Evolutionary conservation across 2,329 filamentous ascomycete species (phyloP).

Genomic region (Nemania abortiva): DNA sequence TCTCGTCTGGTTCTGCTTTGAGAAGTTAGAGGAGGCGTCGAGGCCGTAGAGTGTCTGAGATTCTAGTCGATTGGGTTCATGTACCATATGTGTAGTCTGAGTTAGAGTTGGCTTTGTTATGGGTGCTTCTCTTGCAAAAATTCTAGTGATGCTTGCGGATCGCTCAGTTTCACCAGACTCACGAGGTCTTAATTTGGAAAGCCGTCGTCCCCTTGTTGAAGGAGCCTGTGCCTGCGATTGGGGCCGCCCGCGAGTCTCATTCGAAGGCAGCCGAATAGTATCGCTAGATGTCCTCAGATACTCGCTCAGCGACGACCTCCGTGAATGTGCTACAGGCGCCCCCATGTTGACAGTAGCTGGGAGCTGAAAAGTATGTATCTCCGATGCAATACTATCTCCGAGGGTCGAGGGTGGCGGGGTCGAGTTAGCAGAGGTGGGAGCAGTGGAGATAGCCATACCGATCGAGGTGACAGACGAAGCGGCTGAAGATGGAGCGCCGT

Average conservation of each 20-base stretch:
- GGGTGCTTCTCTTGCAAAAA: slow-evolving; percentile 31
- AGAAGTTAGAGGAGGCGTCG: slow-evolving; percentile 11
- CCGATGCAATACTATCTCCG: slow-evolving; percentile 25
- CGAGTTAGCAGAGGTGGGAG: slow-evolving; percentile 40
- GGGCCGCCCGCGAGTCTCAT: slow-evolving; percentile 11
- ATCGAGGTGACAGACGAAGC: slow-evolving; percentile 47
- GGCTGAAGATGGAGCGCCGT: slow-evolving; percentile 42
- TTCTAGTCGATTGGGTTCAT: slow-evolving; percentile 31
- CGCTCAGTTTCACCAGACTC: slow-evolving; percentile 28
- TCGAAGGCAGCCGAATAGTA: slow-evolving; percentile 27
- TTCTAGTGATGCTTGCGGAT: slow-evolving; percentile 21
- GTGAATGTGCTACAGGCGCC: slow-evolving; percentile 15
- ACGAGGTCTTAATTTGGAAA: slow-evolving; percentile 42
- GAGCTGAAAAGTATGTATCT: slow-evolving; percentile 12
- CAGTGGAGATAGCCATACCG: slow-evolving; percentile 45
- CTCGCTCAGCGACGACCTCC: slow-evolving; percentile 33
- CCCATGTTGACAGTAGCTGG: background rate
- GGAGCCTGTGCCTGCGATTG: slow-evolving; percentile 26
- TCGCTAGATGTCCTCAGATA: slow-evolving; percentile 31
- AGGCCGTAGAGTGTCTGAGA: slow-evolving; percentile 12
- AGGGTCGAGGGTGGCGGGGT: slow-evolving; percentile 33
- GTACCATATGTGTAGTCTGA: slow-evolving; percentile 24
- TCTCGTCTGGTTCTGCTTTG: slow-evolving; percentile 24
- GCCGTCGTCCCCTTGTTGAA: slow-evolving; percentile 38
- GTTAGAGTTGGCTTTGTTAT: slow-evolving; percentile 23